Conservation (phyloP, 108 stramenopile genomes). For the Skeletonema marinoi region DNA sequence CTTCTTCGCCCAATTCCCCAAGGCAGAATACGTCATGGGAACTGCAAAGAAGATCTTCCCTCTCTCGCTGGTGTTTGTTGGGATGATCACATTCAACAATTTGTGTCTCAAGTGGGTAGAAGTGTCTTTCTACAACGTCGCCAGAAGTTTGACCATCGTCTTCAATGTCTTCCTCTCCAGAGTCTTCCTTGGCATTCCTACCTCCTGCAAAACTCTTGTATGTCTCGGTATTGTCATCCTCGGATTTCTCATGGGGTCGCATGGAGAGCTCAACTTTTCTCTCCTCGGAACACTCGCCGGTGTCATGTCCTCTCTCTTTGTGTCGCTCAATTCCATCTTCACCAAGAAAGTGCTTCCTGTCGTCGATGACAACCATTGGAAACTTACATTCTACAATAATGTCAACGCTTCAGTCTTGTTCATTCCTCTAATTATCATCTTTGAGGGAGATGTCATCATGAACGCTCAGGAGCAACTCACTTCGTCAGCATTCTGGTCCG, state of each 20-base stretch:
- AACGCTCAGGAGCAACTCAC: constrained; percentile 53
- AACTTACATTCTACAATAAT: constrained; percentile 94
- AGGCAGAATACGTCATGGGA: constrained; percentile 67
- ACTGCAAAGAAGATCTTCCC: constrained; percentile 72
- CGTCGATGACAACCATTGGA: constrained; percentile 94
- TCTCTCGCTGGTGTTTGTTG: constrained; percentile 87
- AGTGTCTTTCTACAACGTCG: constrained; percentile 97
- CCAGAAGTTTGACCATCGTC: constrained; percentile 91
- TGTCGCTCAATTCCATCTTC: constrained; percentile 93
- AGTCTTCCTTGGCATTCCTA: constrained; percentile 75
- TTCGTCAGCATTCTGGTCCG: constrained; percentile 75
- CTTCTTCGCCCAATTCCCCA: constrained; percentile 89
- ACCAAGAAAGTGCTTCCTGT: constrained; percentile 89
- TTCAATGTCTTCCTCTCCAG: constrained; percentile 92
- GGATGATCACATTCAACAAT: constrained; percentile 97
- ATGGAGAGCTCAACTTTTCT: constrained; percentile 89
- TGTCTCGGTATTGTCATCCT: constrained; percentile 86
- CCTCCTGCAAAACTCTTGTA: constrained; percentile 66
- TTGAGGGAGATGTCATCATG: constrained; percentile 68
- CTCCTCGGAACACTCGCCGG: constrained; percentile 85
- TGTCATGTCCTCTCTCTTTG: constrained; percentile 87
- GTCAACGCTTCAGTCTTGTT: constrained; percentile 91
- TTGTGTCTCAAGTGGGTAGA: constrained; percentile 93
- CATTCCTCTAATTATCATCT: constrained; percentile 78
- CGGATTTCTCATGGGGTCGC: constrained; percentile 89